phyloP scores from a whole-genome alignment of 805 yeast genomes.

The Starmerella riodocensis region DNA sequence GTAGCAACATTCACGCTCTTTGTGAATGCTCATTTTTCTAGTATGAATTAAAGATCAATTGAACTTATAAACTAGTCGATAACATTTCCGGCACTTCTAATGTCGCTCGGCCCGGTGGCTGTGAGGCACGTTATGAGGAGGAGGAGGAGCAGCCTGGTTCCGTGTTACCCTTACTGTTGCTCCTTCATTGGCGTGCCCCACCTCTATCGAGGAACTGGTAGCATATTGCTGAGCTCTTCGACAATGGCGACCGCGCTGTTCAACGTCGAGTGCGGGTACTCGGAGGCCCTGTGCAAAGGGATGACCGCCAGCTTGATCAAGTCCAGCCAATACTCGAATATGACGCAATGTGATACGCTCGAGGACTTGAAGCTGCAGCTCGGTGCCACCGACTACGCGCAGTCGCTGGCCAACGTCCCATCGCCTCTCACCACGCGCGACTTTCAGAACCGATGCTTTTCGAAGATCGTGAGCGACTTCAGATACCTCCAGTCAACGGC shows the following conservation, averaged over 20 bases:
- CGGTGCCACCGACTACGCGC: slow-evolving; percentile 92
- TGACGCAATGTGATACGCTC: slow-evolving; percentile 89
- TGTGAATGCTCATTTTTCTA: too few species aligned
- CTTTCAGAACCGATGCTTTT: slow-evolving; percentile 68
- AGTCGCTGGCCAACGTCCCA: slow-evolving; percentile 68
- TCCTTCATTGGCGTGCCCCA: too few species aligned
- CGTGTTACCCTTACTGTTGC: too few species aligned
- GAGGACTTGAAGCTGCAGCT: slow-evolving; percentile 91
- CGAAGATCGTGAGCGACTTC: slow-evolving; percentile 69
- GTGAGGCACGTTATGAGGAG: too few species aligned
- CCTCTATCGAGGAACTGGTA: too few species aligned
- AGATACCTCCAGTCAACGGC: slow-evolving; percentile 76
- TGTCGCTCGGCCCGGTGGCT: too few species aligned
- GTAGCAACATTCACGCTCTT: too few species aligned
- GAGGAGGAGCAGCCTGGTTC: too few species aligned
- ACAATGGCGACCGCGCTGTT: slow-evolving; percentile 86
- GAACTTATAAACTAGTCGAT: too few species aligned
- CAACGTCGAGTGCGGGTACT: slow-evolving; percentile 77
- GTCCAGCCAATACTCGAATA: slow-evolving; percentile 69
- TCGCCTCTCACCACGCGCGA: slow-evolving; percentile 73
- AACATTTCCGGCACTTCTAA: too few species aligned
- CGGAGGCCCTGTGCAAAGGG: slow-evolving; percentile 93
- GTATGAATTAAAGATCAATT: too few species aligned
- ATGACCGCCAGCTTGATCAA: slow-evolving; percentile 73
- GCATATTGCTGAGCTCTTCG: too few species aligned